phyloP scores from a whole-genome alignment of 1,284 basidiomycete genomes.

The Tausonia pullulans region DNA sequence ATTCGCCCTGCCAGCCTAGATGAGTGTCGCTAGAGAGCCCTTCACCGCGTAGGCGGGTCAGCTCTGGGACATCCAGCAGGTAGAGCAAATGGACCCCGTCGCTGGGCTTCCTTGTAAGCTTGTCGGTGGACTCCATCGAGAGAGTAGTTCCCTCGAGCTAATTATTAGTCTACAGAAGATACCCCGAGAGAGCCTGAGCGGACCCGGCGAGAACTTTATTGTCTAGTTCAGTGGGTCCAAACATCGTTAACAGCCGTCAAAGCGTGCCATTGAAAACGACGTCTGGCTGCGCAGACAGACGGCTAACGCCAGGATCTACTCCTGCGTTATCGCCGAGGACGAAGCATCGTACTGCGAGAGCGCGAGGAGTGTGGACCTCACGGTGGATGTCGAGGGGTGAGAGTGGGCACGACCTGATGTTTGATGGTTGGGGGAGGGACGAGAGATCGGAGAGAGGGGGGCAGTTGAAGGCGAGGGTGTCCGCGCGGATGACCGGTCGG shows the following conservation, averaged over 20 bases:
- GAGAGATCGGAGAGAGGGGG: no score
- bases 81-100: background rate
- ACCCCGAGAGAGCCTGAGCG: slow-evolving; percentile 47
- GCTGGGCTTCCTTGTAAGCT: slow-evolving; percentile 36
- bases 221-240: no score
- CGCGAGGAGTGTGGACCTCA: slow-evolving; percentile 49
- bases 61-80: slow-evolving; percentile 42
- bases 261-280: no score
- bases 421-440: no score
- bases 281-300: slow-evolving; percentile 24
- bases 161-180: slow-evolving; percentile 57
- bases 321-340: slow-evolving; percentile 70
- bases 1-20: slow-evolving; percentile 49
- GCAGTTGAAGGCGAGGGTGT: no score
- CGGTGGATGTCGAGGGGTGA: slow-evolving; percentile 6
- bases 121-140: background rate
- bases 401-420: no score
- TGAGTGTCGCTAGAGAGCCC: slow-evolving; percentile 39
- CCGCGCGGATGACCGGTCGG: no score
- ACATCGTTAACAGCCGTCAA: no score
- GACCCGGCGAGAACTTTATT: no score
- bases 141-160: slow-evolving; percentile 44
- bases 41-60: slow-evolving; percentile 35
- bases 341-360: slow-evolving; percentile 42
- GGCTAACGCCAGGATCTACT: slow-evolving; percentile 44